These are phyloP conservation scores for Haplosporangium sp. DNA, from an alignment of 371 early-diverging fungal species.

Conservation along the genomic window DNA sequence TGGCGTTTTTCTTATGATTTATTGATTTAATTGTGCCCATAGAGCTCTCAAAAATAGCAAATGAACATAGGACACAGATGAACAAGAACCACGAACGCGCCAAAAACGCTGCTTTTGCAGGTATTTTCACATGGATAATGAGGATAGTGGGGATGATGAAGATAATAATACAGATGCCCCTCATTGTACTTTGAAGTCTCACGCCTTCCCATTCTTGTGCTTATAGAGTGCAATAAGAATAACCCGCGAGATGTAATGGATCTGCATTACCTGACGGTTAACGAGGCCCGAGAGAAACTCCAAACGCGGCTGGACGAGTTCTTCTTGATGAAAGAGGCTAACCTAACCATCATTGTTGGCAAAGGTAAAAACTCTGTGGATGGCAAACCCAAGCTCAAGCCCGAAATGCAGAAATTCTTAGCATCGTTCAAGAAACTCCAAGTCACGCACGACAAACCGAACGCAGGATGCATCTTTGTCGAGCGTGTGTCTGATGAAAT, in stretches of 20 bases:
- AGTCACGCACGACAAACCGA: conserved; percentile 67
- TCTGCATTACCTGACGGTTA: conserved; percentile 69
- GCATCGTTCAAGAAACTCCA: conserved; percentile 61
- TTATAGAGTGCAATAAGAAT: conserved; percentile 59
- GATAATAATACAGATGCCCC: neutral
- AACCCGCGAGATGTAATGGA: conserved; percentile 66
- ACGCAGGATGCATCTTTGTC: conserved; percentile 70
- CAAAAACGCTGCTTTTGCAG: conserved; percentile 60
- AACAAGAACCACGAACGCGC: conserved; percentile 65
- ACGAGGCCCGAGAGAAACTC: conserved; percentile 65
- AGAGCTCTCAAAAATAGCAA: conserved; percentile 65
- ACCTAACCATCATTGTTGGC: conserved; percentile 72
- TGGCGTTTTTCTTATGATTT: neutral
- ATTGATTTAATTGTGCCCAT: conserved; percentile 1
- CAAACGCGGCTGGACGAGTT: conserved; percentile 64
- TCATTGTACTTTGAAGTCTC: neutral
- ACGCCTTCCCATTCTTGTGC: conserved; percentile 9
- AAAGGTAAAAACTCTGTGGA: conserved; percentile 69
- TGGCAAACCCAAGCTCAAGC: conserved; percentile 70
- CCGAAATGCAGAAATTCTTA: conserved; percentile 66
- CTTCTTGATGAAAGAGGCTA: conserved; percentile 54
- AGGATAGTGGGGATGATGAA: neutral
- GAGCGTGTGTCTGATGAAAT: conserved; percentile 32
- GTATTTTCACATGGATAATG: conserved; percentile 38
- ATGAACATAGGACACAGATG: conserved; percentile 64